Percentiles rank a stretch among this genome's conserved stretches.
Conservation (phyloP, 208 protist genomes). For the Crithidia brevicula region DNA sequence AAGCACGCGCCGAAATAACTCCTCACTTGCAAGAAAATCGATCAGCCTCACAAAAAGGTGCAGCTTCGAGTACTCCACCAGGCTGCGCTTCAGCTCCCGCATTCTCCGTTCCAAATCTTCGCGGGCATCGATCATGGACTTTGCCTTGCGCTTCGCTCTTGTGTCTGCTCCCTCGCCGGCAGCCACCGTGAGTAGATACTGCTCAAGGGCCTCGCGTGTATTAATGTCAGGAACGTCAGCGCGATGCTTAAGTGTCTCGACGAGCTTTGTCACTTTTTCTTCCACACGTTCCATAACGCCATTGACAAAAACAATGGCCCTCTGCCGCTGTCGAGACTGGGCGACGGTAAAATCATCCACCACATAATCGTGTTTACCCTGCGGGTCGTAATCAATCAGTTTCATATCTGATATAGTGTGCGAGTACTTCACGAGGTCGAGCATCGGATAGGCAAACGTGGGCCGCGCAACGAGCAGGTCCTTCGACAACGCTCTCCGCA, state of each 20-base stretch:
- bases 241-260: constrained; percentile 75
- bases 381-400: constrained; percentile 81
- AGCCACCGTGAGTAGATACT: constrained; percentile 89
- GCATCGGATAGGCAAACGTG: constrained; percentile 80
- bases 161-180: constrained; percentile 26
- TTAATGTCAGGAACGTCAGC: constrained; percentile 94
- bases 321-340: constrained; percentile 80
- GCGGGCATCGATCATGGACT: constrained; percentile 93
- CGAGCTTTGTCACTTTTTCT: constrained; percentile 80
- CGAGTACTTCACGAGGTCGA: constrained; percentile 83
- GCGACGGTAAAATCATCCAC: constrained; percentile 82
- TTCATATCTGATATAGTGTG: constrained; percentile 78
- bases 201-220: constrained; percentile 89
- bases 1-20: constrained; percentile 79
- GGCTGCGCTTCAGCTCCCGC: constrained; percentile 91
- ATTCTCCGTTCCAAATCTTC: constrained; percentile 83
- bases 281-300: constrained; percentile 83
- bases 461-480: constrained; percentile 87
- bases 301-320: constrained; percentile 55
- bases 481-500: constrained; percentile 64
- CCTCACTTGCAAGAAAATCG: constrained; percentile 88
- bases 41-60: constrained; percentile 90
- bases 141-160: constrained; percentile 74
- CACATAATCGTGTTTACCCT: constrained; percentile 89
- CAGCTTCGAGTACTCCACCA: constrained; percentile 91